phyloP scores from a whole-genome alignment of 441 rosid genomes.

The Bruguiera hainesii region DNA sequence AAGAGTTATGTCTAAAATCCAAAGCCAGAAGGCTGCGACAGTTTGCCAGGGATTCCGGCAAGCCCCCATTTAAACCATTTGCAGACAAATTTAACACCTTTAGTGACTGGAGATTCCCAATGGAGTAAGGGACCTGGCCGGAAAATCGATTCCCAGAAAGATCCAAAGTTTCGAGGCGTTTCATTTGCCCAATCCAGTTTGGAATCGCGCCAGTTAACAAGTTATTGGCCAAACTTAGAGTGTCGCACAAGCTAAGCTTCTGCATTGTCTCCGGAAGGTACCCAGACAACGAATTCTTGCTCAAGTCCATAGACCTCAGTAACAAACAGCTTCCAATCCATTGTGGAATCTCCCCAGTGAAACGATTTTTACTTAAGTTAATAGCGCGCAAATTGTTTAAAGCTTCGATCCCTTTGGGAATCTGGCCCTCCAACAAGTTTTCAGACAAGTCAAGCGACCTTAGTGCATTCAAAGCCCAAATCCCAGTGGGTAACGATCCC shows the following conservation, averaged over 20 bases:
- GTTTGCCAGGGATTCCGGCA: constrained; percentile 53
- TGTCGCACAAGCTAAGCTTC: constrained; percentile 42
- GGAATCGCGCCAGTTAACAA: constrained; percentile 62
- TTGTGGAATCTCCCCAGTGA: constrained; percentile 55
- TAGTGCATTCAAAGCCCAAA: constrained; percentile 62
- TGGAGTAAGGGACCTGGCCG: constrained; percentile 56
- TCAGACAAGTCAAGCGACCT: constrained; percentile 63
- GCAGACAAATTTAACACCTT: constrained; percentile 58
- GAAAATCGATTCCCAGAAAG: constrained; percentile 66
- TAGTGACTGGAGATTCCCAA: constrained; percentile 58
- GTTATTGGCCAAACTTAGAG: constrained; percentile 51
- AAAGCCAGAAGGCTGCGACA: constrained; percentile 50
- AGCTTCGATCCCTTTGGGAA: constrained; percentile 53
- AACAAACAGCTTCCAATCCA: constrained; percentile 62
- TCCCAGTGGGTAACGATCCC: constrained; percentile 52
- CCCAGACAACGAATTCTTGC: constrained; percentile 65
- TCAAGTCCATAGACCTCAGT: constrained; percentile 53
- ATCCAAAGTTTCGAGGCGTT: constrained; percentile 64
- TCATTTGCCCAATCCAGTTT: constrained; percentile 66
- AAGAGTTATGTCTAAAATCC: constrained; percentile 64
- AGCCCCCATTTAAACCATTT: constrained; percentile 52
- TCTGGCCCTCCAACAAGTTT: constrained; percentile 60
- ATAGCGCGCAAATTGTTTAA: constrained; percentile 54
- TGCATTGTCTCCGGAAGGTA: constrained; percentile 63
- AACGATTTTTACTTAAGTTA: constrained; percentile 51